Evolutionary conservation across 306 rosid species (phyloP).

Genomic region (Ormosia emarginata): DNA sequence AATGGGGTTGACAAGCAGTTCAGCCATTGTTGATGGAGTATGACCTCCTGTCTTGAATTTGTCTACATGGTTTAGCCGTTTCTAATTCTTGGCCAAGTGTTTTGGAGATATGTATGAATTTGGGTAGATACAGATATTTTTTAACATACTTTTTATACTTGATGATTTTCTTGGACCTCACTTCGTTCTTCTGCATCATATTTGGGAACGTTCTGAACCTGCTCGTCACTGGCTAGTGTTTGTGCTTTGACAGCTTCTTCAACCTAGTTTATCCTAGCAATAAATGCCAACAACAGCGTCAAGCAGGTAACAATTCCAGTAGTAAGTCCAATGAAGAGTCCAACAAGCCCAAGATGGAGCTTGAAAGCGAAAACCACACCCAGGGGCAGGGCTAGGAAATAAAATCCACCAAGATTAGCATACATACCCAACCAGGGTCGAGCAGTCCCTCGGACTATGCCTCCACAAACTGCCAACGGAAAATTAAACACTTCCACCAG

Average conservation of each 20-base stretch:
- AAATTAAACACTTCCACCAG: conserved; percentile 70
- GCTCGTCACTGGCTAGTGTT: conserved; percentile 17
- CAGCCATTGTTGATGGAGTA: neutral
- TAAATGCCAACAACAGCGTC: conserved; percentile 43
- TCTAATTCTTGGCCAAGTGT: neutral
- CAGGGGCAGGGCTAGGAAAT: conserved; percentile 69
- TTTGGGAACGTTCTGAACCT: neutral
- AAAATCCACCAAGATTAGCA: conserved; percentile 76
- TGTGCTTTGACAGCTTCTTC: conserved; percentile 68
- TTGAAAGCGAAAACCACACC: conserved; percentile 69
- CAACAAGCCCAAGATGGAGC: conserved; percentile 54
- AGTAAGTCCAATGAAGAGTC: conserved; percentile 61
- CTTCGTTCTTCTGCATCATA: conserved; percentile 20
- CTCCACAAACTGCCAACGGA: conserved; percentile 78
- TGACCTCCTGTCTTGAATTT: neutral
- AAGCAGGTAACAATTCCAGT: conserved; percentile 55
- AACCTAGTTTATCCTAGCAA: conserved; percentile 61
- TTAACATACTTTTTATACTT: neutral
- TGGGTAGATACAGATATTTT: neutral
- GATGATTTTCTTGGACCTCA: conserved; percentile 12
- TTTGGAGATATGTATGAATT: neutral
- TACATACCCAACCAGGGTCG: conserved; percentile 75
- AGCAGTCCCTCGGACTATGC: conserved; percentile 76
- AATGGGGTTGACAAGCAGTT: neutral
- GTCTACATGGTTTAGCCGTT: conserved; percentile 1